phyloP scores from a whole-genome alignment of 192 early-diverging fungal genomes.

The Diversispora eburnea region DNA sequence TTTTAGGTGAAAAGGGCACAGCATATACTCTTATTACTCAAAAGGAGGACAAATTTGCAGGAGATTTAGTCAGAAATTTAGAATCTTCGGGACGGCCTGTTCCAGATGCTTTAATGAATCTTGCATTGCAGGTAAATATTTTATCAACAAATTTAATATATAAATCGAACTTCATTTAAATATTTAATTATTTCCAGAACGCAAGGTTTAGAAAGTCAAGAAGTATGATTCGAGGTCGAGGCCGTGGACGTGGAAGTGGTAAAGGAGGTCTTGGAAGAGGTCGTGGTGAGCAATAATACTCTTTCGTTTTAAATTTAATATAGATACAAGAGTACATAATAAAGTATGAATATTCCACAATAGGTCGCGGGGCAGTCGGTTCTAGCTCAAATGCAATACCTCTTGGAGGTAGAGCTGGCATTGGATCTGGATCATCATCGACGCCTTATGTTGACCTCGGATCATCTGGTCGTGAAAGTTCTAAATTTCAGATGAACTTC shows the following conservation, averaged over 20 bases:
- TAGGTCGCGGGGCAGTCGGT: conserved; percentile 1
- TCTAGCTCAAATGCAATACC: conserved; percentile 23
- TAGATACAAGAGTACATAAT: background rate
- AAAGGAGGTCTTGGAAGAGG: conserved; percentile 48
- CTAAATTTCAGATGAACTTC: conserved; percentile 21
- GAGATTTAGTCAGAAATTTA: conserved; percentile 58
- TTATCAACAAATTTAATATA: background rate
- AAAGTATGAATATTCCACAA: background rate
- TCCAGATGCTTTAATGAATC: conserved; percentile 38
- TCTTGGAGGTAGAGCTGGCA: conserved; percentile 16
- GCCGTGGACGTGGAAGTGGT: conserved; percentile 41
- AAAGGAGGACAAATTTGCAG: conserved; percentile 65
- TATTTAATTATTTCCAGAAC: conserved; percentile 40
- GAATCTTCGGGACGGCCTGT: conserved; percentile 53
- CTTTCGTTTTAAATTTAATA: background rate
- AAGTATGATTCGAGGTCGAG: conserved; percentile 34
- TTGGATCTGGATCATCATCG: background rate
- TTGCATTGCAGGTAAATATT: conserved; percentile 43
- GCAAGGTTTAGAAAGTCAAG: conserved; percentile 55
- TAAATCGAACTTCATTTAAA: background rate
- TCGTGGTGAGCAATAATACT: conserved; percentile 27
- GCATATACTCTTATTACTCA: conserved; percentile 59
- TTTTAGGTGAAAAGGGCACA: conserved; percentile 54
- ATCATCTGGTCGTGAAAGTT: background rate
- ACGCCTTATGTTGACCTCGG: conserved; percentile 5